phyloP scores from a whole-genome alignment of 73 alveolate genomes.

The Paramecium octaurelia region DNA sequence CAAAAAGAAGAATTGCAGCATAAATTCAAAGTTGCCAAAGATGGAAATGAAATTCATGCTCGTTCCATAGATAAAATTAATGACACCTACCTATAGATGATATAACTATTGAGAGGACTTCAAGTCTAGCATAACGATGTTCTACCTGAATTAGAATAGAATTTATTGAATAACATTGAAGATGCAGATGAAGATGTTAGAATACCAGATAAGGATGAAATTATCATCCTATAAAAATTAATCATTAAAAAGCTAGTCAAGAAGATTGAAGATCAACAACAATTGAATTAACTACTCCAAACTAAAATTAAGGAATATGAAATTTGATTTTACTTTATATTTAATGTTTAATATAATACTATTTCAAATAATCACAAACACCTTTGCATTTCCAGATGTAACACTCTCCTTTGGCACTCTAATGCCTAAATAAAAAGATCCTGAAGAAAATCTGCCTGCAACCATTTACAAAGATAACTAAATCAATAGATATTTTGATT shows the following conservation, averaged over 20 bases:
- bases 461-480: background rate
- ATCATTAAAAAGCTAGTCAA: constrained; percentile 23
- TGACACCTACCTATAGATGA: constrained; percentile 31
- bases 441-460: background rate
- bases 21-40: constrained; percentile 19
- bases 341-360: background rate
- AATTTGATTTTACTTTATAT: background rate
- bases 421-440: background rate
- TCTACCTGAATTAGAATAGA: background rate
- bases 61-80: background rate
- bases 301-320: constrained; percentile 20
- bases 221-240: background rate
- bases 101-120: background rate
- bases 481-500: background rate
- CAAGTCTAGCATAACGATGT: background rate
- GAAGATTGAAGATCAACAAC: background rate
- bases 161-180: background rate
- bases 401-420: background rate
- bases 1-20: background rate
- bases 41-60: background rate
- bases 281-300: background rate
- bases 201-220: constrained; percentile 18
- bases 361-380: background rate
- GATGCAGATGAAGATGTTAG: background rate
- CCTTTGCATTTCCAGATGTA: background rate